Evolutionary conservation across 108 stramenopile genomes (phyloP), one percentile per base, ranked within the genome.

Genomic region (Cyclotella kingstonii): DNA sequence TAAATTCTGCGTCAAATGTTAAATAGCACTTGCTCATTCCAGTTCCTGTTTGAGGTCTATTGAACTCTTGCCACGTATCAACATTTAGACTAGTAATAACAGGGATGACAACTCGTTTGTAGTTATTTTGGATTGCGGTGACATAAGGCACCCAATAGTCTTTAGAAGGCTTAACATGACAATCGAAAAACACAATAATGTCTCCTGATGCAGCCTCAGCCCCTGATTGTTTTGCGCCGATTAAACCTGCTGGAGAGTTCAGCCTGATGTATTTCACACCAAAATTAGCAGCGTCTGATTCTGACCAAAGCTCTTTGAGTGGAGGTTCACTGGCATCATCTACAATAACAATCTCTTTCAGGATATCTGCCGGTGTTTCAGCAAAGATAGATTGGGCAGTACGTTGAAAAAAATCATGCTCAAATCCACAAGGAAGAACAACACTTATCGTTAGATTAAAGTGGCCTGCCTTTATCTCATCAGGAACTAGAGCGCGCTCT

Each of bases 21-120:
- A 74, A 36, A 30, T 74, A 74, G 38, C 73, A 74, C 34, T 74
- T 74, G 57, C 66, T 68, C 73, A 74, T 68, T 42, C 73, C 73
- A 19, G 54, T 60, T 18, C 67, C 67, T 12, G 35, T 14, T 12
- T n/a, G 8, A n/a, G 73, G 73, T 33, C 73, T 36, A 23, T 54
- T 50, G 7, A 53, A 52, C 33, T 74, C 66, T 38, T 55, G 48
- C 73, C 73, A 74, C 0, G 57, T 62, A 50, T 74, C 73, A 15
- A 74, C 66, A 56, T 74, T 54, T 7, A 74, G 66, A 45, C 36
- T 67, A 10, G 73, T 74, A 9, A 74, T 74, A 5, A 56, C 56
- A 1, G 73, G 73, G 15, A 74, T 61, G 5, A 74, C 73, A 8
- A 67, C 73, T 4, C 73, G 73, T 55, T 44, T 74, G 42, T 74